Percentiles rank a stretch among this genome's conserved stretches.
Evolutionary conservation across 164 flowering plant genomes (phyloP).

Genomic region (Piper betle): DNA sequence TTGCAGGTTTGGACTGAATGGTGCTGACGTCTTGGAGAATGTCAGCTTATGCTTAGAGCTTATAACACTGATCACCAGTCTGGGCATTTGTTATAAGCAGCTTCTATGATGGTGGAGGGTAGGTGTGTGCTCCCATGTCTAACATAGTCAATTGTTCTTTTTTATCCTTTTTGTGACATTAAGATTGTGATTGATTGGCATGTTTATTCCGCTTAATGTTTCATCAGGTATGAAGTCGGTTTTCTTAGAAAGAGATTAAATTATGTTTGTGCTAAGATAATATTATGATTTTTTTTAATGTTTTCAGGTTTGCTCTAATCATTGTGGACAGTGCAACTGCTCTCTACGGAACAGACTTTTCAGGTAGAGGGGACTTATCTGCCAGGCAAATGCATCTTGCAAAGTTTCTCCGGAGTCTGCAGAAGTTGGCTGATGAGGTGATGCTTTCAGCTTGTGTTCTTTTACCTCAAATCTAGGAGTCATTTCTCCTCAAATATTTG

Average conservation of each 20-base stretch:
- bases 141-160: neutral
- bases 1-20: slow-evolving; percentile 85
- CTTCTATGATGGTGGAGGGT: slow-evolving; percentile 98
- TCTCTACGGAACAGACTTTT: slow-evolving; percentile 81
- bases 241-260: neutral
- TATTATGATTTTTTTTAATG: neutral
- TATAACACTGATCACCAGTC: slow-evolving; percentile 98
- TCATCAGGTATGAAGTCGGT: too few species aligned
- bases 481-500: too few species aligned
- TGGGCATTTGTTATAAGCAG: slow-evolving; percentile 93
- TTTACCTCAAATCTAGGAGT: too few species aligned
- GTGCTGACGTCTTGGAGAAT: slow-evolving; percentile 91
- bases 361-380: slow-evolving; percentile 92
- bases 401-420: slow-evolving; percentile 45
- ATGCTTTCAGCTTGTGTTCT: neutral
- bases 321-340: slow-evolving; percentile 94
- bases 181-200: too few species aligned
- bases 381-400: slow-evolving; percentile 76
- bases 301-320: slow-evolving; percentile 74
- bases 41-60: slow-evolving; percentile 97
- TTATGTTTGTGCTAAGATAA: neutral
- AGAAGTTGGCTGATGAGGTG: slow-evolving; percentile 96
- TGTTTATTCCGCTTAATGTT: too few species aligned
- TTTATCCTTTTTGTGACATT: neutral
- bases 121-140: slow-evolving; percentile 39